Base-by-base conservation (phyloP, 352 stramenopile species). In the Phytophthora multivora region DNA sequence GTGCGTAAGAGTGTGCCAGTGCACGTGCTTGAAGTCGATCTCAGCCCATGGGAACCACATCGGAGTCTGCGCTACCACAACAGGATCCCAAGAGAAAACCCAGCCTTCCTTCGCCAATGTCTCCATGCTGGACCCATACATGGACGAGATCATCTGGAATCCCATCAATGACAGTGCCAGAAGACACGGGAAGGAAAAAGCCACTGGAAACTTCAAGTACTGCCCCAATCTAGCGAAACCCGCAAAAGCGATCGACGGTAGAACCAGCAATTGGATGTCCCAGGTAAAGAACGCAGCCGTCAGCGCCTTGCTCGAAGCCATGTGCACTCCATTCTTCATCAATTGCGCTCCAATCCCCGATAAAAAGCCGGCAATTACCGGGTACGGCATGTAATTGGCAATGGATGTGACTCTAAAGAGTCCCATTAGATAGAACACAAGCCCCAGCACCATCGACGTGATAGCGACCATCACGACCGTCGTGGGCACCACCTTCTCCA, bases 321-420 rank as follows among this genome's bases (percentile, higher is more conserved):
- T 90, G 65, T 94, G 81, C 41, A 94, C 69, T 28, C 86, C 86
- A 59, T 94, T 91, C 43, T 83, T 86, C 55, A 94, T 82, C 31
- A 94, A 61, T 15, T 90, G 75, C 1, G 79, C 86, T 46, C 86
- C 86, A 51, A 94, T 91, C 9, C 86, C 86, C 7, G 86, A 91
- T 3, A 94, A 60, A 55, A 94, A 94, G 0, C 86, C 86, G 11
- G 86, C 80, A 69, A 94, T 92, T 2, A 94, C 83, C 48, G 86
- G 86, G 40, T 90, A 94, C 36, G 86, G 86, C 71, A 92, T 90
- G 64, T 94, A 94, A 51, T 94, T 91, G 8, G 84, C 81, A 56
- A 92, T 88, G 0, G 83, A 89, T 21, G 86, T 92, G 39, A 91
- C 72, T 25, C 81, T 74, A 40, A 88, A 83, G 13, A 81, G 45